Evolutionary conservation across 495 filamentous ascomycete species (phyloP), one percentile per base, ranked within the genome.

Genomic region (Aspergillus haitiensis): DNA sequence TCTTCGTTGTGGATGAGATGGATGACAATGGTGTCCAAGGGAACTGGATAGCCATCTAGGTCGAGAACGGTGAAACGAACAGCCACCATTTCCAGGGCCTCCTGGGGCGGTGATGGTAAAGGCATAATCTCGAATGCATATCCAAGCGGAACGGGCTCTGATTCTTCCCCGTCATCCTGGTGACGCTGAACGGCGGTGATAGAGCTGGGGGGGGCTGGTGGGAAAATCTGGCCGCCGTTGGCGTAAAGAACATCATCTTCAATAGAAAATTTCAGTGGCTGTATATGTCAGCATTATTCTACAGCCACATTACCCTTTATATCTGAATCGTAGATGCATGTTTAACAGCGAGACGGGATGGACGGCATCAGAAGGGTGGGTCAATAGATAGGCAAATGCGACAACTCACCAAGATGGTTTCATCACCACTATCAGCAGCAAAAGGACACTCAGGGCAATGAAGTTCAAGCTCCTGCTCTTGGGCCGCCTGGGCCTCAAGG

Each of bases 161-260:
- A 72, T 35, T 69, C 67, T 52, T 72, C 56, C 49, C 72, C 72
- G 62, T 79, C 73, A 32, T 64, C 56, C 5, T 70, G 62, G 21
- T 69, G 67, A 35, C 67, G 66, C 58, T 78, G 74, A 31, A 75
- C 64, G 31, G 71, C 74, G 16, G 63, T 66, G 49, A 80, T 71
- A 11, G 71, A 66, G 27, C 45, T 61, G 9, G 75, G 70, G 32
- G 70, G 69, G 21, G 68, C 60, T 16, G 76, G 72, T 53, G 80
- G 81, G 72, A 82, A 82, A 57, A 83, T 79, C 45, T 75, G 76
- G 13, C 69, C 71, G 46, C 70, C 78, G 65, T 83, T 83, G 64
- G 79, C 73, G 52, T 71, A 66, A 37, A 83, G 65, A 31, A 67
- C 58, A 60, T 74, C 74, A 50, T 77, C 70, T 33, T 78, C 71